phyloP scores from a whole-genome alignment of 2,329 filamentous ascomycete species.

The Mollisia scopiformis region DNA sequence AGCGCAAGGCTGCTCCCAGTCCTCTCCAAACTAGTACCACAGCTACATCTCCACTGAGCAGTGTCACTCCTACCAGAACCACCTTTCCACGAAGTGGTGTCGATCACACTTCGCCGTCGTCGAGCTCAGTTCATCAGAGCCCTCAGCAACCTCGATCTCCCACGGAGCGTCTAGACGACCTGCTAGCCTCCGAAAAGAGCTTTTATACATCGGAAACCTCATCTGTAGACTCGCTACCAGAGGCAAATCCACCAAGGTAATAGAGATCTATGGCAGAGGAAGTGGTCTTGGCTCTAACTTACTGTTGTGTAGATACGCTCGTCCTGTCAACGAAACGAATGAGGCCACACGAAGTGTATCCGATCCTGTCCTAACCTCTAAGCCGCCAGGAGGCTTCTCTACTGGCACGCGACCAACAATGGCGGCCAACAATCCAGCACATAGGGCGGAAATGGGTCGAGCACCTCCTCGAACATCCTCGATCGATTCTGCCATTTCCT shows the following conservation, averaged over 20 bases:
- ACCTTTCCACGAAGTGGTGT: constrained; percentile 28
- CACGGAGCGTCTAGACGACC: constrained; percentile 39
- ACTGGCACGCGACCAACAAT: constrained; percentile 28
- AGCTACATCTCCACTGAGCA: constrained; percentile 32
- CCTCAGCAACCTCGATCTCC: constrained; percentile 34
- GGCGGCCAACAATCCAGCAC: constrained; percentile 32
- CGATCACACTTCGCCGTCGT: constrained; percentile 25
- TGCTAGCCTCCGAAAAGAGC: constrained; percentile 38
- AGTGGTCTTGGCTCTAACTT: not conserved
- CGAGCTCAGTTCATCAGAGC: constrained; percentile 19
- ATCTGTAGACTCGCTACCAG: constrained; percentile 23
- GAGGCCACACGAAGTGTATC: constrained; percentile 37
- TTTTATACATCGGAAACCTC: constrained; percentile 35
- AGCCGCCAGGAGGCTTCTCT: constrained; percentile 26
- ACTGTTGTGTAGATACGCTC: constrained; percentile 24
- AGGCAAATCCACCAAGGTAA: constrained; percentile 30
- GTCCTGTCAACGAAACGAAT: constrained; percentile 33
- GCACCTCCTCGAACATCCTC: constrained; percentile 74
- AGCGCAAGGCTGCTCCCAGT: constrained; percentile 38
- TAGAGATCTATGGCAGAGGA: not conserved
- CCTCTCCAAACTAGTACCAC: constrained; percentile 38
- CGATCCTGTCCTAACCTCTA: constrained; percentile 33
- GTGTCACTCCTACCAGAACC: constrained; percentile 35
- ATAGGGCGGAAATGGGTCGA: constrained; percentile 34
- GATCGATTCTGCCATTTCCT: constrained; percentile 91